Percentiles rank a stretch among this genome's conserved stretches.
Conservation (phyloP, 768 basidiomycete species). For the Ramaria sp. region DNA sequence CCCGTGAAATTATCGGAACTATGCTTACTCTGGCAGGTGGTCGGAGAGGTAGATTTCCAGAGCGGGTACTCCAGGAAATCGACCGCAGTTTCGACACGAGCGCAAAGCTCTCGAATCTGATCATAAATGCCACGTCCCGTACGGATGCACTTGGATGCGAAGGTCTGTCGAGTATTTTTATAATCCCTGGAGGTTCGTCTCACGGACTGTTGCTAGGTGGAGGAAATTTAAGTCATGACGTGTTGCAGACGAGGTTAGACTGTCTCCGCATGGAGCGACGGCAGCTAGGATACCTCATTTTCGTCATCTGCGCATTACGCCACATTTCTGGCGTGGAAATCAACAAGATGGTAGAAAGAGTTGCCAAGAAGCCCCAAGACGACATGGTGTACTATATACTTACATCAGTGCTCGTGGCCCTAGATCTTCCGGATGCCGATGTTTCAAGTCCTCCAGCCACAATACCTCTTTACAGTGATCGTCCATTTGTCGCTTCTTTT, state of each 20-base stretch:
- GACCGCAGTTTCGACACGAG: conserved; percentile 47
- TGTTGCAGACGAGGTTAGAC: conserved; percentile 57
- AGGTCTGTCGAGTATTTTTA: conserved; percentile 30
- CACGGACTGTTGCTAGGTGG: background rate
- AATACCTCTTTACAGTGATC: conserved; percentile 6
- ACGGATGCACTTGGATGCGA: conserved; percentile 45
- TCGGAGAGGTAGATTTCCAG: conserved; percentile 35
- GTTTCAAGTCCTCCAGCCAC: conserved; percentile 30
- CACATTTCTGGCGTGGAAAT: conserved; percentile 50
- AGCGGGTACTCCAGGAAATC: conserved; percentile 49
- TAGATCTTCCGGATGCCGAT: conserved; percentile 31
- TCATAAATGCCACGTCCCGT: conserved; percentile 50
- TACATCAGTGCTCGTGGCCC: conserved; percentile 47
- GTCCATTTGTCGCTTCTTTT: conserved; percentile 6
- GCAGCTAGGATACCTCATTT: conserved; percentile 50
- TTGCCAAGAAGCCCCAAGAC: conserved; percentile 53
- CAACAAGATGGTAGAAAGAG: conserved; percentile 58
- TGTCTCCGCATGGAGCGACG: conserved; percentile 69
- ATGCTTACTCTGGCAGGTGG: conserved; percentile 23
- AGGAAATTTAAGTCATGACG: conserved; percentile 49
- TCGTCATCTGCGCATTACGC: conserved; percentile 51
- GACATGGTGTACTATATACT: conserved; percentile 61
- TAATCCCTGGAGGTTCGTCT: background rate
- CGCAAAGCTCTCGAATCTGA: conserved; percentile 40
- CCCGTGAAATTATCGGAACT: conserved; percentile 37